A percentile compares a stretch with the other conserved stretches of the same genome.
Conservation (phyloP, 1,284 basidiomycete species). For the Naganishia liquefaciens region DNA sequence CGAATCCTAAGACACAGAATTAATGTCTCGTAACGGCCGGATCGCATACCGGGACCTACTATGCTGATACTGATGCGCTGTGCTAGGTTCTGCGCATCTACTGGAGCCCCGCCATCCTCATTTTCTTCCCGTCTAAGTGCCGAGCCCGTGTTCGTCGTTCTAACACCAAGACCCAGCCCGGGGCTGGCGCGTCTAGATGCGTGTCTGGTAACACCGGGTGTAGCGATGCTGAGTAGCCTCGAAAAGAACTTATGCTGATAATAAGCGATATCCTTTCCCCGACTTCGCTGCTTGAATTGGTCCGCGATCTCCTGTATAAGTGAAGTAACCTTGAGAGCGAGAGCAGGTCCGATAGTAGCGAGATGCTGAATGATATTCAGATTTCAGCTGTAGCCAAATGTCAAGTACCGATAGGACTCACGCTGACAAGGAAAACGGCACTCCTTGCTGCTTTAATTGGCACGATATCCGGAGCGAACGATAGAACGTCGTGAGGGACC, state of each 20-base stretch:
- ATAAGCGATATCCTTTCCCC: constrained; percentile 28
- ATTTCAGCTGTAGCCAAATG: background rate
- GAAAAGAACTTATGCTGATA: constrained; percentile 31
- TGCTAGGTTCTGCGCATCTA: constrained; percentile 12
- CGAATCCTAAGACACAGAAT: background rate
- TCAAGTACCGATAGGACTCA: constrained; percentile 1
- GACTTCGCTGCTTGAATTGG: constrained; percentile 14
- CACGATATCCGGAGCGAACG: constrained; percentile 32
- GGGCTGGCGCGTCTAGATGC: constrained; percentile 10
- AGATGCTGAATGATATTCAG: constrained; percentile 10
- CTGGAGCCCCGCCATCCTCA: background rate
- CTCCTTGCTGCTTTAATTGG: constrained; percentile 30
- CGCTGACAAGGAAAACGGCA: constrained; percentile 32
- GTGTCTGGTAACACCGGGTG: constrained; percentile 15
- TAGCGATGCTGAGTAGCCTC: constrained; percentile 17
- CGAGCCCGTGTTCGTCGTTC: background rate
- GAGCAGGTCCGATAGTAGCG: constrained; percentile 14
- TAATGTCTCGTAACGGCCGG: too few species aligned
- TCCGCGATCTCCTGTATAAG: constrained; percentile 25
- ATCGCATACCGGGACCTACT: background rate
- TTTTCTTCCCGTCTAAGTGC: background rate
- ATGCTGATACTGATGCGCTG: constrained; percentile 18
- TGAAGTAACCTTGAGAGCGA: constrained; percentile 13
- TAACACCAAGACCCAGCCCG: background rate
- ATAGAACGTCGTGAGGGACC: constrained; percentile 30